These are phyloP conservation scores for Lichenothelia convexa DNA, from an alignment of 495 filamentous ascomycete species.

Conservation along the genomic window DNA sequence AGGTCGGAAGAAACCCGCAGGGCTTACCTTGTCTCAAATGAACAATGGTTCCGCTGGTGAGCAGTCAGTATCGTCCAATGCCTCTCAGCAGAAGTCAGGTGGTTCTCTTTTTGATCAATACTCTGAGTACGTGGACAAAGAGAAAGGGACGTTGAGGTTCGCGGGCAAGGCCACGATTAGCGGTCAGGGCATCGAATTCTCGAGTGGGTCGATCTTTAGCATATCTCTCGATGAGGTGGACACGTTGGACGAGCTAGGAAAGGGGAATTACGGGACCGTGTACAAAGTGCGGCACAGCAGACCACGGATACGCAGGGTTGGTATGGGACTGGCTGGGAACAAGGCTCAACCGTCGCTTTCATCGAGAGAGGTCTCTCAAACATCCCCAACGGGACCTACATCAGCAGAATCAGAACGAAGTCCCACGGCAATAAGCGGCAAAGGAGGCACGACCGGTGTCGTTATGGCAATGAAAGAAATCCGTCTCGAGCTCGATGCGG, in stretches of 20 bases:
- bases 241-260: slow-evolving; percentile 84
- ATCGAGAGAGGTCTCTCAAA: too few species aligned
- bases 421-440: slow-evolving; percentile 20
- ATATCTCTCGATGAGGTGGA: slow-evolving; percentile 96
- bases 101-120: slow-evolving; percentile 77
- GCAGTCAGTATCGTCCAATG: not conserved
- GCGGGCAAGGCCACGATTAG: slow-evolving; percentile 83
- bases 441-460: slow-evolving; percentile 31
- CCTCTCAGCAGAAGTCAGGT: slow-evolving; percentile 12
- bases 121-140: slow-evolving; percentile 75
- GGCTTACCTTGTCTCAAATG: slow-evolving; percentile 21
- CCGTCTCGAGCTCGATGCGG: slow-evolving; percentile 86
- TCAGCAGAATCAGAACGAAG: slow-evolving; percentile 8
- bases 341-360: slow-evolving; percentile 20
- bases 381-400: slow-evolving; percentile 7
- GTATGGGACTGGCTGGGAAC: slow-evolving; percentile 53
- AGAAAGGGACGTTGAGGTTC: slow-evolving; percentile 81
- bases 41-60: slow-evolving; percentile 7
- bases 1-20: slow-evolving; percentile 16
- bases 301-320: slow-evolving; percentile 59
- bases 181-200: slow-evolving; percentile 78
- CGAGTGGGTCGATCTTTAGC: slow-evolving; percentile 70
- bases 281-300: slow-evolving; percentile 85
- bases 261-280: slow-evolving; percentile 96
- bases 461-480: slow-evolving; percentile 99